Base-by-base conservation (phyloP, 2,329 filamentous ascomycete species). In the Xylaria digitata region DNA sequence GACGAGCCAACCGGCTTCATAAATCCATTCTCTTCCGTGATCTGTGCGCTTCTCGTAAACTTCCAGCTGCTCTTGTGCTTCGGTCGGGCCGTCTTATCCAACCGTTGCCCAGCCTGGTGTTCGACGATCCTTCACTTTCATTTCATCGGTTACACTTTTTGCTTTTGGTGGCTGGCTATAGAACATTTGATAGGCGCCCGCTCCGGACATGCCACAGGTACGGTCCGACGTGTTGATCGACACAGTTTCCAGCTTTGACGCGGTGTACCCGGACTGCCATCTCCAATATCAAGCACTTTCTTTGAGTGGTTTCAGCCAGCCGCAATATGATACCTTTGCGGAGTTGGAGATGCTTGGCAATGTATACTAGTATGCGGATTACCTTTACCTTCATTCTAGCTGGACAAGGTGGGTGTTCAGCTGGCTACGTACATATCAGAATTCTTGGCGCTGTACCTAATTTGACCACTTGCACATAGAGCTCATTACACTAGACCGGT, bases 281-380 rank as follows among this genome's bases (percentile, higher is more conserved):
- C 49, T 19, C 9, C 21, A 62, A 37, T 2, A 32, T 6, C 50
- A 13, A 42, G 2, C 45, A 11, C 5, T 34, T 17, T 37, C 7
- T 34, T 23, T 50, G 13, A 17, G 43, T 50, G 45, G 23, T 23
- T 52, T 67, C 65, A 67, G 65, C 65, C 45, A 53, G 54, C 49
- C 50, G 48, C 60, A 46, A 37, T 37, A 30, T 23, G 11, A 34
- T 50, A 52, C n/a, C n/a, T n/a, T n/a, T 59, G 60, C 43, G 34
- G 55, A 43, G 37, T 40, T 56, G 23, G 15, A 46, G n/a, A 40
- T 60, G 17, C 60, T 66, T 63, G 59, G 46, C 58, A 43, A 42
- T 21, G 52, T 13, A 32, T 32, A 15, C 13, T 40, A 15, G 37
- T 15, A 58, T 40, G 52, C 48, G 30, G 62, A 54, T 58, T 54